Evolutionary conservation across 371 early-diverging fungal species (phyloP).

Genomic region (Actinomortierella ambigua): DNA sequence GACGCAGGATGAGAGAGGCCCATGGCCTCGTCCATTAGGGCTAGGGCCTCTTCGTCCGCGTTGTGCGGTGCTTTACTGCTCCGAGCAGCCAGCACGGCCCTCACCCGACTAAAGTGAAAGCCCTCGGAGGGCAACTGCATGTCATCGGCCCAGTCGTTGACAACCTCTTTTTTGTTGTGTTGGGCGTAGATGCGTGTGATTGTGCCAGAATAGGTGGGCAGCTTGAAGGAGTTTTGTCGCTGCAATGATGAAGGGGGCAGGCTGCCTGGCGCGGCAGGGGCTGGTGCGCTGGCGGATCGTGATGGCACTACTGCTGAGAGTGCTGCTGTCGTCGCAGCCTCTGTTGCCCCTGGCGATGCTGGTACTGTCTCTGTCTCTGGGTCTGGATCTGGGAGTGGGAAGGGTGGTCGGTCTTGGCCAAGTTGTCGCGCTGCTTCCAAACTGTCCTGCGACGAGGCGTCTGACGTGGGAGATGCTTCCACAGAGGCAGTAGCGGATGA

Average conservation of each 20-base stretch:
- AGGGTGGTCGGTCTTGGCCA: no score
- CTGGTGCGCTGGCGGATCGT: no score
- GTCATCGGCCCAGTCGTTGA: conserved; percentile 41
- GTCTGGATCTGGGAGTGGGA: no score
- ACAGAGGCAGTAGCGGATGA: conserved; percentile 1
- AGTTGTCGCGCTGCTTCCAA: no score
- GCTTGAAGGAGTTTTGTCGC: conserved; percentile 14
- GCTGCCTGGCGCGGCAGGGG: not conserved
- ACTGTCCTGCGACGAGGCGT: no score
- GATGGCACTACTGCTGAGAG: no score
- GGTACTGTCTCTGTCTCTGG: conserved; percentile 9
- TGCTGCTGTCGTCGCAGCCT: no score
- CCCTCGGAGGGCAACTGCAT: conserved; percentile 36
- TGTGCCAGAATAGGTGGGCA: conserved; percentile 27
- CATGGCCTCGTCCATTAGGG: no score
- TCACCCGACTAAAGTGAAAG: conserved; percentile 29
- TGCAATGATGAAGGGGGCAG: not conserved
- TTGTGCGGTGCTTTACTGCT: no score
- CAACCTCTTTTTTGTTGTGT: conserved; percentile 29
- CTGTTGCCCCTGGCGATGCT: not conserved
- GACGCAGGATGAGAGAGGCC: no score
- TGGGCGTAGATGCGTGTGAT: conserved; percentile 24
- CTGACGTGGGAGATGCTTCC: no score
- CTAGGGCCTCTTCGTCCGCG: no score
- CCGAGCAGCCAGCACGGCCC: conserved; percentile 7